Conservation (phyloP, 257 asterid genomes). For the Nicotiana tabacum region DNA sequence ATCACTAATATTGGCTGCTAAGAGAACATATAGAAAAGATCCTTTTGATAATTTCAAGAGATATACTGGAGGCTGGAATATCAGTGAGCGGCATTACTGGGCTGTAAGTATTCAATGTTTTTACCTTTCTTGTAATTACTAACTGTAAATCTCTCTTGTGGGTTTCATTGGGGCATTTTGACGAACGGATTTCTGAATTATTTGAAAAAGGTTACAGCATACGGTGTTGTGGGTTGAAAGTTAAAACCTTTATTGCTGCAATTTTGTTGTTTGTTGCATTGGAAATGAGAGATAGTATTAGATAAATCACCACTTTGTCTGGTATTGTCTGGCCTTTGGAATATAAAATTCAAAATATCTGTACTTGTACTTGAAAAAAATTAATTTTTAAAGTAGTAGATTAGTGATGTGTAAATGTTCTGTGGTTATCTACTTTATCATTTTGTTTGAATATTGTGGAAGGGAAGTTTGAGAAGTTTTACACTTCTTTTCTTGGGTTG, state of each 20-base stretch:
- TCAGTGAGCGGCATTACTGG: slow-evolving; percentile 83
- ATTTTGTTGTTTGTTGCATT: background rate
- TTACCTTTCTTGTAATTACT: background rate
- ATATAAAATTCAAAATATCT: background rate
- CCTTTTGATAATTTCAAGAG: slow-evolving; percentile 54
- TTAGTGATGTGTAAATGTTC: background rate
- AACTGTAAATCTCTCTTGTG: background rate
- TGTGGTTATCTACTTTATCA: background rate
- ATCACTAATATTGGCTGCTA: slow-evolving; percentile 65
- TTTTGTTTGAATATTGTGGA: background rate
- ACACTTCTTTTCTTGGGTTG: background rate
- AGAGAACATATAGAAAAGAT: slow-evolving; percentile 63
- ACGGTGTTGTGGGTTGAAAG: background rate
- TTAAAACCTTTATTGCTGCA: background rate
- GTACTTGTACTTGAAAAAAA: background rate
- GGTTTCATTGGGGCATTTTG: background rate
- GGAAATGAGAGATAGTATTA: background rate
- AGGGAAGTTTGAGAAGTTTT: background rate
- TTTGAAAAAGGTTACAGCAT: background rate
- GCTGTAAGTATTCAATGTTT: slow-evolving; percentile 50
- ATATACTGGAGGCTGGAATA: slow-evolving; percentile 86
- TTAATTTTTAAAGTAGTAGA: background rate
- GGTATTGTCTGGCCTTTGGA: background rate
- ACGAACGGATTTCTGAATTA: no score
- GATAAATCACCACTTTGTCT: background rate